These are phyloP conservation scores for Microsporum audouinii DNA, from an alignment of 2,329 filamentous ascomycete genomes.

Conservation along the genomic window DNA sequence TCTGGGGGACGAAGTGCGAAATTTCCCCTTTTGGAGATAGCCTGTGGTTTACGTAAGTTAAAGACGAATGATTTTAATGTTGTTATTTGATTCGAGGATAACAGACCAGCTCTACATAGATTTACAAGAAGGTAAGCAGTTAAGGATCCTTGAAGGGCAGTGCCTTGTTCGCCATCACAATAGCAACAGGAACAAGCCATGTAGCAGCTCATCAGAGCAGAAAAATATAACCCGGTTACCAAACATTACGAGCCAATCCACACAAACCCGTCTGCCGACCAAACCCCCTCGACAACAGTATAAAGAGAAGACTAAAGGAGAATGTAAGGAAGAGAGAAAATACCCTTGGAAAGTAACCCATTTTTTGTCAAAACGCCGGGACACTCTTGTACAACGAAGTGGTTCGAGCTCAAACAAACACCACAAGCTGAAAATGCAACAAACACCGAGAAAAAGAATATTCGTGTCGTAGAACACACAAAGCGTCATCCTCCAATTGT, in stretches of 20 bases:
- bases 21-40: too few species aligned
- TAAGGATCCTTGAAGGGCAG: background rate
- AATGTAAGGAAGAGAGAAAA: background rate
- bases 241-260: background rate
- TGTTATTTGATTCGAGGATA: background rate
- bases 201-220: background rate
- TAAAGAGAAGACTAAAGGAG: background rate
- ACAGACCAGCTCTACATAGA: background rate
- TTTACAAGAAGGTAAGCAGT: background rate
- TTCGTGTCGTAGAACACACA: background rate
- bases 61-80: too few species aligned
- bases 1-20: too few species aligned
- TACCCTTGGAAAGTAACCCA: background rate
- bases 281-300: background rate
- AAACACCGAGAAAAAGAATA: conserved; percentile 2
- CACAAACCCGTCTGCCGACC: background rate
- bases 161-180: background rate
- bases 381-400: conserved; percentile 3
- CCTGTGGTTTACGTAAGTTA: too few species aligned
- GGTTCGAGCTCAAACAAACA: background rate
- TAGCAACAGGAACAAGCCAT: background rate
- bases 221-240: background rate
- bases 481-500: background rate
- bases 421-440: conserved; percentile 2
- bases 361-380: background rate